These are phyloP conservation scores for Rhizopogon vulgaris DNA, from an alignment of 768 basidiomycete species.

Conservation along the genomic window DNA sequence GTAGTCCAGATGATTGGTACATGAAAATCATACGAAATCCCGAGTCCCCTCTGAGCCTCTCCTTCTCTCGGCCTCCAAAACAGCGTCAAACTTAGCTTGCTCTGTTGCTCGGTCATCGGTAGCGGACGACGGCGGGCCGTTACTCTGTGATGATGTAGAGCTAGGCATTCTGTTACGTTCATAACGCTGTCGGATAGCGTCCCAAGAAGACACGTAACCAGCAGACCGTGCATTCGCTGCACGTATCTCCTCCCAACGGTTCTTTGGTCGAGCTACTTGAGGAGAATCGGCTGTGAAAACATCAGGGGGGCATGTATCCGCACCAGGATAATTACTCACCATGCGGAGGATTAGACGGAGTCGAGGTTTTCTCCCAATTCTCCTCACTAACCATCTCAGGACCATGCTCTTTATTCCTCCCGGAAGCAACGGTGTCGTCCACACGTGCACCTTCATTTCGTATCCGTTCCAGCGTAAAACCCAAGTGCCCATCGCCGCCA, in stretches of 20 bases:
- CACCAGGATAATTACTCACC: not conserved
- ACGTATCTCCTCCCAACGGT: constrained; percentile 66
- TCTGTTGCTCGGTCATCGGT: constrained; percentile 34
- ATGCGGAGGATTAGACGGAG: constrained; percentile 1
- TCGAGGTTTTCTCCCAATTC: constrained; percentile 6
- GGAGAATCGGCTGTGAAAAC: not conserved
- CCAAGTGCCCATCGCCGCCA: constrained; percentile 24
- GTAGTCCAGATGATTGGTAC: constrained; percentile 1
- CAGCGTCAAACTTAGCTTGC: constrained; percentile 53
- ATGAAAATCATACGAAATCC: constrained; percentile 5
- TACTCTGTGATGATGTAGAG: constrained; percentile 3
- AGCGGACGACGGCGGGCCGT: constrained; percentile 8
- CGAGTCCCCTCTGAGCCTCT: constrained; percentile 16
- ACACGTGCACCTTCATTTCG: constrained; percentile 6
- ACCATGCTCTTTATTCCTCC: constrained; percentile 9
- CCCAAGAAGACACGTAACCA: constrained; percentile 55
- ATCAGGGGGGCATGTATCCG: not conserved
- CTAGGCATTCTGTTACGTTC: constrained; percentile 27
- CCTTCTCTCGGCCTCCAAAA: constrained; percentile 53
- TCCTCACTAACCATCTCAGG: constrained; percentile 10
- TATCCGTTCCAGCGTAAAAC: constrained; percentile 18
- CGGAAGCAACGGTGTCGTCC: not conserved
- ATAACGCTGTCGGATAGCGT: constrained; percentile 55
- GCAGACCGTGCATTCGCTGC: constrained; percentile 38
- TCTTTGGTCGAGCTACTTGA: constrained; percentile 14